Percentiles rank a stretch among this genome's conserved stretches.
phyloP scores from a whole-genome alignment of 176 grass and related monocot genomes.

The Themeda triandra region DNA sequence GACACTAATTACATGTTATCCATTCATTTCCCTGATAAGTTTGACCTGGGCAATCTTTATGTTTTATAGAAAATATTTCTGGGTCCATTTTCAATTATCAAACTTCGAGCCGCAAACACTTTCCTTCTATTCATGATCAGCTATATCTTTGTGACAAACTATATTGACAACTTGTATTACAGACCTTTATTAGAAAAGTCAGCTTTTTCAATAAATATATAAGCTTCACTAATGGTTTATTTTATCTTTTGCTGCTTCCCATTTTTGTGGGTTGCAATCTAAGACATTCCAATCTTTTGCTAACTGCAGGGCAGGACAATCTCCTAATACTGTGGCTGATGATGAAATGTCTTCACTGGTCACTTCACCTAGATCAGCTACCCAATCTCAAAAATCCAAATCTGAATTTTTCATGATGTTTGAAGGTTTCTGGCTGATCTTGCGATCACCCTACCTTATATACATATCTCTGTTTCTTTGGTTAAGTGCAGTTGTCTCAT shows the following conservation, averaged over 20 bases:
- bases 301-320: slow-evolving; percentile 30
- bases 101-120: background rate
- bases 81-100: background rate
- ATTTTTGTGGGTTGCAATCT: background rate
- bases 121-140: background rate
- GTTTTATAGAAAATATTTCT: background rate
- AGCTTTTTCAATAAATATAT: background rate
- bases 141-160: background rate
- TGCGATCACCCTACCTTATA: slow-evolving; percentile 67
- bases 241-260: background rate
- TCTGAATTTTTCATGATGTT: slow-evolving; percentile 66
- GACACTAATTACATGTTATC: background rate
- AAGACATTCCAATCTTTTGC: slow-evolving; percentile 1
- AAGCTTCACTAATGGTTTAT: background rate
- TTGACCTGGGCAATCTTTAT: background rate
- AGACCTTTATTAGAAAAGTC: background rate
- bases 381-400: slow-evolving; percentile 34
- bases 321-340: slow-evolving; percentile 24
- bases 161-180: background rate
- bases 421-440: slow-evolving; percentile 87
- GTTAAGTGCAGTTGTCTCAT: slow-evolving; percentile 81
- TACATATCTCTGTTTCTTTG: slow-evolving; percentile 80
- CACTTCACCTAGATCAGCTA: slow-evolving; percentile 43
- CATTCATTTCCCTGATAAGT: background rate
- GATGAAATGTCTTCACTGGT: slow-evolving; percentile 71